A percentile compares a stretch with the other conserved stretches of the same genome.
Conservation (phyloP, 2,329 filamentous ascomycete genomes). For the Cordyceps pruinosa region DNA sequence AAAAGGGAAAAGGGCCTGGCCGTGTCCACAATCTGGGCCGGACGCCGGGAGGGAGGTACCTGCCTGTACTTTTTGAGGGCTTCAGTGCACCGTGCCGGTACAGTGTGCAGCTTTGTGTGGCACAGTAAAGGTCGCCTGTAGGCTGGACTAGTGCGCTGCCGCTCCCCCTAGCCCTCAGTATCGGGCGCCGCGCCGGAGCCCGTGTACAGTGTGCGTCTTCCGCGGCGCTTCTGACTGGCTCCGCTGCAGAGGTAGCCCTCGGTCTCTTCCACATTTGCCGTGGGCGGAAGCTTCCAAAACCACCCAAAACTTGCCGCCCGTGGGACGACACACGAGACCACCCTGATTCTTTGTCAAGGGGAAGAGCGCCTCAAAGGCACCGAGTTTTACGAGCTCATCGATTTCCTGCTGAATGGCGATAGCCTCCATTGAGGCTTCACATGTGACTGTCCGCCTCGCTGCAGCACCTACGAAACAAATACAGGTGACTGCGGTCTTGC, state of each 20-base stretch:
- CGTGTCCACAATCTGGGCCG: slow-evolving; percentile 15
- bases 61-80: not conserved
- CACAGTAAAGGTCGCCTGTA: not conserved
- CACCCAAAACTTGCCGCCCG: slow-evolving; percentile 8
- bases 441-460: not conserved
- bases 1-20: slow-evolving; percentile 22
- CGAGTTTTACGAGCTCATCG: not conserved
- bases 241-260: not conserved
- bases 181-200: not conserved
- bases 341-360: not conserved
- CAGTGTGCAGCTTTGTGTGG: not conserved
- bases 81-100: not conserved
- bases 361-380: not conserved
- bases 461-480: not conserved
- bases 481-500: no score
- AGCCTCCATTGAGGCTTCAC: not conserved
- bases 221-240: not conserved
- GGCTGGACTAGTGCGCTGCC: not conserved
- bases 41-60: slow-evolving; percentile 15
- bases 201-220: not conserved
- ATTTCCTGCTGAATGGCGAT: not conserved
- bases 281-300: slow-evolving; percentile 9
- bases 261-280: not conserved
- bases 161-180: not conserved
- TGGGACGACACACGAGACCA: slow-evolving; percentile 10